Percentiles rank a stretch among this genome's conserved stretches.
These are phyloP conservation scores for Ophiocordyceps camponoti-saundersi DNA, from an alignment of 2,329 filamentous ascomycete species.

Conservation along the genomic window DNA sequence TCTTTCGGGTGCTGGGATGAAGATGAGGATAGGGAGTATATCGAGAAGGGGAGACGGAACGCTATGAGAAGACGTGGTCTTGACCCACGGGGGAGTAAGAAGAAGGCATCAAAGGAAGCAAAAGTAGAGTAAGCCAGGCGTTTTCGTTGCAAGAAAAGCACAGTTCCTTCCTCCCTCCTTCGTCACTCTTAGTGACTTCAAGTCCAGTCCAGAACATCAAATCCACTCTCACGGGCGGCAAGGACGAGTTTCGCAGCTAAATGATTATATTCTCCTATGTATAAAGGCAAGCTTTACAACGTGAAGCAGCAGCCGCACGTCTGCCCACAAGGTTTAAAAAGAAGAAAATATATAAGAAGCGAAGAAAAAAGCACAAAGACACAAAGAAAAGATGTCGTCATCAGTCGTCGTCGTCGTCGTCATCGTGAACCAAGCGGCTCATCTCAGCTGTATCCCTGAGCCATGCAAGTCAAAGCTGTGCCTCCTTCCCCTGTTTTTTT, in stretches of 20 bases:
- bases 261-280: no score
- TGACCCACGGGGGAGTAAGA: conserved; percentile 42
- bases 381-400: neutral
- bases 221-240: no score
- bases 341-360: neutral
- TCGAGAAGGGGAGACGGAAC: conserved; percentile 56
- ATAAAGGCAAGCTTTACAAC: no score
- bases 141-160: neutral
- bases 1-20: conserved; percentile 61
- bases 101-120: conserved; percentile 10
- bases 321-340: neutral
- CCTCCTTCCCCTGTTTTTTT: no score
- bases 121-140: conserved; percentile 3
- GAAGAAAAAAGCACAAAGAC: neutral
- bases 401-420: conserved; percentile 2
- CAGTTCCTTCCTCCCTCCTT: neutral
- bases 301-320: no score
- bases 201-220: no score
- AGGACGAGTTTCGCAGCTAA: no score
- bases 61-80: conserved; percentile 58
- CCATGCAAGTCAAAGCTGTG: neutral
- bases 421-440: neutral
- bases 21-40: conserved; percentile 53
- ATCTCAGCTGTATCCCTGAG: neutral
- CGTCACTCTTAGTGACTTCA: no score